phyloP scores from a whole-genome alignment of 768 basidiomycete species.

The Gelatoporia subvermispora region DNA sequence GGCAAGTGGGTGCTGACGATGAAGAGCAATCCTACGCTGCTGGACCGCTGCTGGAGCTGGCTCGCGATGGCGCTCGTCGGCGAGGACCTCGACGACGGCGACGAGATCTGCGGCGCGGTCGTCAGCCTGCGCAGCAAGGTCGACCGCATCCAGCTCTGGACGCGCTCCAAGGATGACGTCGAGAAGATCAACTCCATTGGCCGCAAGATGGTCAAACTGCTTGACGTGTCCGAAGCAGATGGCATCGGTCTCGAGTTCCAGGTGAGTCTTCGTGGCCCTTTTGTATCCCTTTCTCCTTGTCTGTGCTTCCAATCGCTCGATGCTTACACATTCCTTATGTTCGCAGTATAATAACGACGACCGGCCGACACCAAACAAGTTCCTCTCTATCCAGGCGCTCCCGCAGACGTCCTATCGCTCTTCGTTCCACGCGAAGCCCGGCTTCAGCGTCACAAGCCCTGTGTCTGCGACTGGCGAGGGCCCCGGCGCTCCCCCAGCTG shows the following conservation, averaged over 20 bases:
- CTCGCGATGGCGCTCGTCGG: conserved; percentile 89
- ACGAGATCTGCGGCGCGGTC: conserved; percentile 79
- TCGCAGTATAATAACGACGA: conserved; percentile 83
- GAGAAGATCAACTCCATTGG: conserved; percentile 83
- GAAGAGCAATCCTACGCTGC: conserved; percentile 71
- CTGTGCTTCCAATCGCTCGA: too few species aligned
- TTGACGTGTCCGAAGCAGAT: conserved; percentile 82
- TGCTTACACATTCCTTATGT: too few species aligned
- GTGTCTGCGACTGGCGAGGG: conserved; percentile 22
- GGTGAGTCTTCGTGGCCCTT: conserved; percentile 36
- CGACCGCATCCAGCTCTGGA: conserved; percentile 91
- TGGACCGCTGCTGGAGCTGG: conserved; percentile 90
- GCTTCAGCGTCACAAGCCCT: conserved; percentile 20
- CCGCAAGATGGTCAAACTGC: conserved; percentile 71
- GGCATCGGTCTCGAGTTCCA: conserved; percentile 88
- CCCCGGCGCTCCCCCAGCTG: conserved; percentile 16
- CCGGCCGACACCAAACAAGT: conserved; percentile 75
- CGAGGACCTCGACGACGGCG: conserved; percentile 64
- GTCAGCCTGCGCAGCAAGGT: conserved; percentile 84
- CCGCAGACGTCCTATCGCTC: conserved; percentile 65
- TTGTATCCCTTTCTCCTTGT: background rate
- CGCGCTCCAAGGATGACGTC: conserved; percentile 78
- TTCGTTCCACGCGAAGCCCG: conserved; percentile 45
- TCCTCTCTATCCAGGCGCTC: conserved; percentile 70
- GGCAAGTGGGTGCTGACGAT: conserved; percentile 96